These are phyloP conservation scores for Cymbidium sinense DNA, from an alignment of 106 monocot species.

Conservation along the genomic window DNA sequence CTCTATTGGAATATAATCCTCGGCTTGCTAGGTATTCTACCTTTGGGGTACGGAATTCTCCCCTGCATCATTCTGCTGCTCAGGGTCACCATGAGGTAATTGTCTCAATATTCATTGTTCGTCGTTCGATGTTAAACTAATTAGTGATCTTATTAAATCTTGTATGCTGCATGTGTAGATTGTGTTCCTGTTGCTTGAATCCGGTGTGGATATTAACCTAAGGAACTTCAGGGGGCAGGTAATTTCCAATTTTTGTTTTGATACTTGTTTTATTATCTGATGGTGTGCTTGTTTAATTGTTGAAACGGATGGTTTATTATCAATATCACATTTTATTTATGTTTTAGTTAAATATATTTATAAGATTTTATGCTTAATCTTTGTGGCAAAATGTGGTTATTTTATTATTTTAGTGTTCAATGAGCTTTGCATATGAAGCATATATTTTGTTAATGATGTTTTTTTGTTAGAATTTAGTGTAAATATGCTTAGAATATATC, in stretches of 20 bases:
- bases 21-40: conserved; percentile 91
- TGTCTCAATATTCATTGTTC: background rate
- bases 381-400: background rate
- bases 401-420: background rate
- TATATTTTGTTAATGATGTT: background rate
- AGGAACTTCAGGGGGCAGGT: conserved; percentile 63
- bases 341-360: background rate
- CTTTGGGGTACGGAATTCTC: conserved; percentile 89
- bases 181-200: conserved; percentile 49
- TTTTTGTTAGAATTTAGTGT: background rate
- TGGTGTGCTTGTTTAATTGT: background rate
- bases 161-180: conserved; percentile 19
- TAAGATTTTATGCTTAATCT: background rate
- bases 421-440: background rate
- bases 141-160: background rate
- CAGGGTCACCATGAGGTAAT: conserved; percentile 93
- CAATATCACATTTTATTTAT: background rate
- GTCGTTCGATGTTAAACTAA: background rate
- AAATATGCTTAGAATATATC: no score
- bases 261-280: background rate
- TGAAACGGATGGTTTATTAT: background rate
- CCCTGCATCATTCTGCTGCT: conserved; percentile 85
- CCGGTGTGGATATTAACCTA: conserved; percentile 59
- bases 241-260: background rate
- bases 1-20: conserved; percentile 85